Evolutionary conservation across 2,329 filamentous ascomycete genomes (phyloP).

Genomic region (Pleomassaria siparia): DNA sequence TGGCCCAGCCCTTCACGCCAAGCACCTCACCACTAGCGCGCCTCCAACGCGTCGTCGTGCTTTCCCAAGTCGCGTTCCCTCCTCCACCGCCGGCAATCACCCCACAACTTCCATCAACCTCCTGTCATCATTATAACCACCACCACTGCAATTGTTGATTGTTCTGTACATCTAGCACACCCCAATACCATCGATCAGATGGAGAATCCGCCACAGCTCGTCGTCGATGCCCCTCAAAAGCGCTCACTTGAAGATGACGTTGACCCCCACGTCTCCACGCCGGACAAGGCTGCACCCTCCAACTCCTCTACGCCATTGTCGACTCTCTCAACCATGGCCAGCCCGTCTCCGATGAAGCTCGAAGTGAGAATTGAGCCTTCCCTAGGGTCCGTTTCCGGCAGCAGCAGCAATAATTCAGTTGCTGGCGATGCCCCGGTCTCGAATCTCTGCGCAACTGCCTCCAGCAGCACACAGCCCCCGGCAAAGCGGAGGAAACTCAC

Average conservation of each 20-base stretch:
- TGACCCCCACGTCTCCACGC: slow-evolving; percentile 27
- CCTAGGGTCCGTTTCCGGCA: slow-evolving; percentile 16
- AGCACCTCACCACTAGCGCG: slow-evolving; percentile 18
- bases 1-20: slow-evolving; percentile 12
- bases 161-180: neutral
- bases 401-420: slow-evolving; percentile 16
- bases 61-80: slow-evolving; percentile 24
- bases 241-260: slow-evolving; percentile 35
- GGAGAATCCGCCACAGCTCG: slow-evolving; percentile 27
- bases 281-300: slow-evolving; percentile 28
- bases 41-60: slow-evolving; percentile 32
- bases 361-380: slow-evolving; percentile 7
- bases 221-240: slow-evolving; percentile 29
- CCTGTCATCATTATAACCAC: too few species aligned
- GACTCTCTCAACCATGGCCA: slow-evolving; percentile 33
- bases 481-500: slow-evolving; percentile 49
- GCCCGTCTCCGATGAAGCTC: slow-evolving; percentile 35
- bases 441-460: slow-evolving; percentile 13
- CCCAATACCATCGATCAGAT: slow-evolving; percentile 16
- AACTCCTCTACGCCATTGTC: slow-evolving; percentile 34
- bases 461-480: slow-evolving; percentile 28
- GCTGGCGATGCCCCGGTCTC: slow-evolving; percentile 7
- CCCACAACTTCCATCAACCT: neutral
- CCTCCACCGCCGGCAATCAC: slow-evolving; percentile 6
- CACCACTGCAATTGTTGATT: neutral